Evolutionary conservation across 768 basidiomycete genomes (phyloP).

Genomic region (Mycena rebaudengoi): DNA sequence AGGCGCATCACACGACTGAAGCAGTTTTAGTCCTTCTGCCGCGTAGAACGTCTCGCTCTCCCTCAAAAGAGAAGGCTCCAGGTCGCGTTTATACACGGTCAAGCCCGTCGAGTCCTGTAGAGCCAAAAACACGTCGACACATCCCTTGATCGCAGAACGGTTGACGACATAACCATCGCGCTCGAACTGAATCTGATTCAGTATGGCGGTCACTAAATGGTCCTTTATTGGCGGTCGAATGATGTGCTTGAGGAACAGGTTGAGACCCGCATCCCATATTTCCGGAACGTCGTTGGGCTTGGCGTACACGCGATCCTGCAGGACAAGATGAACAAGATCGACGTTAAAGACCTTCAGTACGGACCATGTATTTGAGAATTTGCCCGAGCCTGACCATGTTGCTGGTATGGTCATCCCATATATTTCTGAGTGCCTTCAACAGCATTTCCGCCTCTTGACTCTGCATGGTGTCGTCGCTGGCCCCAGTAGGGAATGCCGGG

Average conservation of each 20-base stretch:
- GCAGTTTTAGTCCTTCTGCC: slow-evolving; percentile 72
- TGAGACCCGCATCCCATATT: slow-evolving; percentile 83
- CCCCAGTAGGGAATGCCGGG: slow-evolving; percentile 84
- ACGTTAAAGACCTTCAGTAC: slow-evolving; percentile 29
- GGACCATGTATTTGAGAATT: slow-evolving; percentile 95
- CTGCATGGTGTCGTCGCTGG: slow-evolving; percentile 72
- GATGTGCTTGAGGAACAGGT: slow-evolving; percentile 85
- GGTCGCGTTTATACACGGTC: slow-evolving; percentile 82
- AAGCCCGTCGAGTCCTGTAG: slow-evolving; percentile 61
- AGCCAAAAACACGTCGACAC: slow-evolving; percentile 83
- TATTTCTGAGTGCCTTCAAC: slow-evolving; percentile 80
- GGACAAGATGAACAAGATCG: slow-evolving; percentile 17
- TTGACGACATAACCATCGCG: slow-evolving; percentile 92
- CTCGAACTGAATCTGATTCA: slow-evolving; percentile 89
- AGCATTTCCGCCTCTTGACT: slow-evolving; percentile 87
- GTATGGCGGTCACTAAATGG: slow-evolving; percentile 82
- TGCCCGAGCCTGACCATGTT: slow-evolving; percentile 90
- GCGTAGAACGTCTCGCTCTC: slow-evolving; percentile 85
- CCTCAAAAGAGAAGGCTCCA: slow-evolving; percentile 83
- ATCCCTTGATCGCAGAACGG: slow-evolving; percentile 89
- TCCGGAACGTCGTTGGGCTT: slow-evolving; percentile 76
- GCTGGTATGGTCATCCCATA: slow-evolving; percentile 94
- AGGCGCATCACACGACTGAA: slow-evolving; percentile 80
- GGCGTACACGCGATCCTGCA: slow-evolving; percentile 91
- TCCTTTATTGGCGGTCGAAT: slow-evolving; percentile 83